Conservation (phyloP, 2,329 filamentous ascomycete species). For the Apiospora saccharicola region DNA sequence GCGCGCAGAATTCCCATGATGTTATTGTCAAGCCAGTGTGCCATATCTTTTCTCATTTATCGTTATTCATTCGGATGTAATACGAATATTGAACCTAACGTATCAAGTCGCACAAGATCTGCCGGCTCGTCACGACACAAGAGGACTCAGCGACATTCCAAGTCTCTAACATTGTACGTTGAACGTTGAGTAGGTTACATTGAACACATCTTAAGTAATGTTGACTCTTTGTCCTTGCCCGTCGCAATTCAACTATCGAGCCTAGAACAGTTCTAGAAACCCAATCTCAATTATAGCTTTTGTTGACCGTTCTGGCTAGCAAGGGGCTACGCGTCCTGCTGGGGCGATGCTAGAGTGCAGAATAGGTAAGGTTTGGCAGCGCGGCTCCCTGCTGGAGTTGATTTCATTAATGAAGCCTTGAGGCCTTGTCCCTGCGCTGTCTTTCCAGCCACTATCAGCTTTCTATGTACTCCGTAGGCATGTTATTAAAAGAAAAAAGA, state of each 20-base stretch:
- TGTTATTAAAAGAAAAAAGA: no score
- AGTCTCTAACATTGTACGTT: neutral
- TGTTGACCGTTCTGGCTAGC: constrained; percentile 12
- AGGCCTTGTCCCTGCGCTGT: neutral
- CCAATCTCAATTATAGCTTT: neutral
- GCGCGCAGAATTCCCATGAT: neutral
- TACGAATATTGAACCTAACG: no score
- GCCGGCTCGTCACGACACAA: neutral
- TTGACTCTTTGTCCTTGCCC: neutral
- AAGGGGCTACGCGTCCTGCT: constrained; percentile 19
- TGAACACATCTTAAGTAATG: neutral
- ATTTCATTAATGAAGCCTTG: neutral
- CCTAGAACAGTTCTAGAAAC: constrained; percentile 19
- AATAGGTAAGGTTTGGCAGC: neutral
- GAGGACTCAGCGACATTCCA: neutral
- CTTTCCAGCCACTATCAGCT: neutral
- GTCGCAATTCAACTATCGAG: neutral
- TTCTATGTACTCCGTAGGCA: no score
- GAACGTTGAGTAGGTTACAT: neutral
- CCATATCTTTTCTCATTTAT: neutral
- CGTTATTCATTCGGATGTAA: no score
- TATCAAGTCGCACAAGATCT: neutral
- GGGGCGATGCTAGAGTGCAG: neutral
- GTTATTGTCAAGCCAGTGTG: neutral
- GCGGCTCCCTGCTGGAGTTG: neutral